Percentiles rank a stretch among this genome's conserved stretches.
Conservation (phyloP, 352 stramenopile genomes). For the Pythium dissotocum region DNA sequence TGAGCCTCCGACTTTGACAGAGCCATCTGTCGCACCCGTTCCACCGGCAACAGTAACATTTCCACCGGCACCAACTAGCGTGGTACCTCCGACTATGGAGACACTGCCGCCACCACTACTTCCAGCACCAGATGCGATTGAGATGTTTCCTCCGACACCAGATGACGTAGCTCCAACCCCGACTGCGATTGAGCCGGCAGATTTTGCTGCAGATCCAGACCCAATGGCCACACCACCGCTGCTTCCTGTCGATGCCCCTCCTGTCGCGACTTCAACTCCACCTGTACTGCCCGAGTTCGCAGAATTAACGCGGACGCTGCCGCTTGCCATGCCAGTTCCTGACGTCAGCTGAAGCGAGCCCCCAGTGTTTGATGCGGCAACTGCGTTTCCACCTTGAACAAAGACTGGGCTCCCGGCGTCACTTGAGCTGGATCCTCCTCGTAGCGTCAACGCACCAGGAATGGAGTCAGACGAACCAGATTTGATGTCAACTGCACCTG, state of each 20-base stretch:
- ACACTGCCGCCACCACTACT: slow-evolving; percentile 2
- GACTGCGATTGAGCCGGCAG: slow-evolving; percentile 18
- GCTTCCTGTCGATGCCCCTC: slow-evolving; percentile 1
- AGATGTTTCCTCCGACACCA: slow-evolving; percentile 13
- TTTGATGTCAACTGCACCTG: slow-evolving; percentile 21
- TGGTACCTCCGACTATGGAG: slow-evolving; percentile 1
- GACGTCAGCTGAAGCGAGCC: slow-evolving; percentile 20
- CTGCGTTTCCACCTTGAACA: slow-evolving; percentile 19
- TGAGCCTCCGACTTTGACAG: slow-evolving; percentile 17
- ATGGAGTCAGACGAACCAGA: slow-evolving; percentile 9
- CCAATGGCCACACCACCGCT: slow-evolving; percentile 16
- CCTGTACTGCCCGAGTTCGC: slow-evolving; percentile 10
- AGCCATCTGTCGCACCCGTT: slow-evolving; percentile 6
- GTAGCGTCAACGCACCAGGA: slow-evolving; percentile 16
- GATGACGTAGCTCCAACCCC: background rate
- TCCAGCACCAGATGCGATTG: slow-evolving; percentile 9
- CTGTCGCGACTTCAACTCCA: slow-evolving; percentile 4
- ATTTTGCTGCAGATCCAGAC: slow-evolving; percentile 5
- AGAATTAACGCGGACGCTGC: slow-evolving; percentile 7
- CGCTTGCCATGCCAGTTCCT: slow-evolving; percentile 13
- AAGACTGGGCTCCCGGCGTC: slow-evolving; percentile 16
- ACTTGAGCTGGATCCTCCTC: slow-evolving; percentile 12
- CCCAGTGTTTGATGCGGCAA: background rate
- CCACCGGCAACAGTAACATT: slow-evolving; percentile 22
- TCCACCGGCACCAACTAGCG: slow-evolving; percentile 16